These are phyloP conservation scores for Fusarium sp. DNA, from an alignment of 2,329 filamentous ascomycete genomes.

Conservation along the genomic window DNA sequence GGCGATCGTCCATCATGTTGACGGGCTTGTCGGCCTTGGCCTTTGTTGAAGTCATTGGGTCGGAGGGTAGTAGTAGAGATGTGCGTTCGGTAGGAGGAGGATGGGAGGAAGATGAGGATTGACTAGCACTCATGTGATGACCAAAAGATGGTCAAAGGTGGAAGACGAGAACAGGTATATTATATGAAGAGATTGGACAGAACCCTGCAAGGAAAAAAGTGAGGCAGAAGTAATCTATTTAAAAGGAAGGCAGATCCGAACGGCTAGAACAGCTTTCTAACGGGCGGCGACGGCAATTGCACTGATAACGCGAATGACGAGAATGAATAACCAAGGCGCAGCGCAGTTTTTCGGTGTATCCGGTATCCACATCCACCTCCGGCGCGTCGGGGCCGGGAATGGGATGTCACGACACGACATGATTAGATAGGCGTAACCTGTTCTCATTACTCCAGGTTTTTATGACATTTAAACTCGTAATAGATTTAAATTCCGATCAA, in stretches of 20 bases:
- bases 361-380: constrained; percentile 33
- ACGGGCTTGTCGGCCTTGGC: constrained; percentile 7
- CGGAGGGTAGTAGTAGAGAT: constrained; percentile 8
- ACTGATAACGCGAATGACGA: not conserved
- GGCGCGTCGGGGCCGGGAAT: constrained; percentile 7
- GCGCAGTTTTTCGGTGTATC: constrained; percentile 25
- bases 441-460: constrained; percentile 18
- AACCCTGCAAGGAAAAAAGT: not conserved
- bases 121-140: constrained; percentile 18
- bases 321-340: constrained; percentile 8
- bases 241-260: not conserved
- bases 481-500: constrained; percentile 8
- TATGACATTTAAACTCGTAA: constrained; percentile 33
- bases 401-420: not conserved
- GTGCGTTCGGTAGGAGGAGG: constrained; percentile 19
- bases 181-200: constrained; percentile 5
- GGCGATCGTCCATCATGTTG: constrained; percentile 32
- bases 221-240: constrained; percentile 15
- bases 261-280: constrained; percentile 36
- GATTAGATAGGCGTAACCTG: constrained; percentile 14
- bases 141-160: not conserved
- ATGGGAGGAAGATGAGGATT: not conserved
- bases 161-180: not conserved
- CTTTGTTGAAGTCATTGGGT: constrained; percentile 18
- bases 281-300: constrained; percentile 7